A percentile compares a stretch with the other conserved stretches of the same genome.
phyloP scores from a whole-genome alignment of 495 filamentous ascomycete genomes.

The Oleoguttula mirabilis region DNA sequence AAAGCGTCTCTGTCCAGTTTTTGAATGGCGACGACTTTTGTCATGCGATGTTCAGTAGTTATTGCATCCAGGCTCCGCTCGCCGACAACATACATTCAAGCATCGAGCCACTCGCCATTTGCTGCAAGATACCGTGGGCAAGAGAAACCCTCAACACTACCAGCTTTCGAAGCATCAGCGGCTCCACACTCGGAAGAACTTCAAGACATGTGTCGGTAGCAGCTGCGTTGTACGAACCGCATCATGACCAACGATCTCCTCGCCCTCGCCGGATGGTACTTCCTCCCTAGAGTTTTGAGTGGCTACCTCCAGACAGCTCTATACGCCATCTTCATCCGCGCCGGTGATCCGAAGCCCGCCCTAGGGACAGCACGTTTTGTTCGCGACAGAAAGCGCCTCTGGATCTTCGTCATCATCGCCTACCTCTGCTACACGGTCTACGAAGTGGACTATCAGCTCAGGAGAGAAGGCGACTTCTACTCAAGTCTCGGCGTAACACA shows the following conservation, averaged over 20 bases:
- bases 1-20: too few relatives aligned
- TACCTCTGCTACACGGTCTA: slow-evolving; percentile 93
- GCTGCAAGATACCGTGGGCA: too few relatives aligned
- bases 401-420: slow-evolving; percentile 62
- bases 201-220: too few relatives aligned
- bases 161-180: too few relatives aligned
- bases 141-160: too few relatives aligned
- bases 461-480: slow-evolving; percentile 63
- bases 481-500: slow-evolving; percentile 54
- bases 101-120: too few relatives aligned
- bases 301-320: slow-evolving; percentile 67
- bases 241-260: slow-evolving; percentile 17
- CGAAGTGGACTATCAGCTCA: slow-evolving; percentile 75
- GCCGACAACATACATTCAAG: too few relatives aligned
- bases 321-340: slow-evolving; percentile 83
- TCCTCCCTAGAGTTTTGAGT: slow-evolving; percentile 28
- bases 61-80: too few relatives aligned
- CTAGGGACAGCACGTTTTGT: slow-evolving; percentile 57
- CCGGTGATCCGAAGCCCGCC: slow-evolving; percentile 68
- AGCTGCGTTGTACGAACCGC: too few relatives aligned
- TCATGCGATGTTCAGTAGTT: too few relatives aligned
- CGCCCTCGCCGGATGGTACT: slow-evolving; percentile 21
- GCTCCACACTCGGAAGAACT: too few relatives aligned
- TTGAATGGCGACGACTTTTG: too few relatives aligned
- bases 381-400: slow-evolving; percentile 66